These are phyloP conservation scores for Pelargonium australe DNA, from an alignment of 441 rosid species.

Conservation along the genomic window DNA sequence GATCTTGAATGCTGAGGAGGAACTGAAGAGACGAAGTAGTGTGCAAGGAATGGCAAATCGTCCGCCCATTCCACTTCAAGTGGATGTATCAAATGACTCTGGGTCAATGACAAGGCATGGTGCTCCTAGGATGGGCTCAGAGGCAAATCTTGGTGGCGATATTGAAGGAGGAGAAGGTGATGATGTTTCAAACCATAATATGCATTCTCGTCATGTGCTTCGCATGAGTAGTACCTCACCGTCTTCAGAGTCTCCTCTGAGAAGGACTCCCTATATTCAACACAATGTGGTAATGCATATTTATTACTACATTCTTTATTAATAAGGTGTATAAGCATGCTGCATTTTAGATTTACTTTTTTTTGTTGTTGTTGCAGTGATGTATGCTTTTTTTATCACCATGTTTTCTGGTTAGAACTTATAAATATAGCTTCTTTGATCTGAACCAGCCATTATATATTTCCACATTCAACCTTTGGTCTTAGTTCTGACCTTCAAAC, in stretches of 20 bases:
- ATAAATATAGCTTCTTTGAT: not conserved
- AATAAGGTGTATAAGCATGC: slow-evolving; percentile 5
- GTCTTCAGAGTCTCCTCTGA: slow-evolving; percentile 70
- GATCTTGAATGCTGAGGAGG: slow-evolving; percentile 85
- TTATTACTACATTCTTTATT: not conserved
- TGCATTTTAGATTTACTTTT: not conserved
- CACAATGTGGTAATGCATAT: slow-evolving; percentile 41
- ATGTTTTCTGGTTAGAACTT: not conserved
- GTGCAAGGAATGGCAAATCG: slow-evolving; percentile 39
- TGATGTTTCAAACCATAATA: slow-evolving; percentile 47
- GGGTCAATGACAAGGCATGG: slow-evolving; percentile 45
- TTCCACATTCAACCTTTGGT: not conserved
- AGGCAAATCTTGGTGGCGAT: slow-evolving; percentile 49
- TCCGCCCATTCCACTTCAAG: slow-evolving; percentile 57
- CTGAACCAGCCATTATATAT: not conserved
- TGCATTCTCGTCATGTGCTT: slow-evolving; percentile 44
- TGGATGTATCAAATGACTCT: slow-evolving; percentile 56
- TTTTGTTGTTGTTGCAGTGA: not conserved
- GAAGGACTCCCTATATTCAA: slow-evolving; percentile 54
- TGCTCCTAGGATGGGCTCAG: slow-evolving; percentile 54
- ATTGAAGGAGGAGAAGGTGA: slow-evolving; percentile 67
- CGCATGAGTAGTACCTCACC: slow-evolving; percentile 72
- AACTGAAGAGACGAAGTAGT: slow-evolving; percentile 55
- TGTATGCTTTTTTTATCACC: not conserved
- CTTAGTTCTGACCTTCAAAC: not conserved